Evolutionary conservation across 140 eudicot species (phyloP).

Genomic region (Flaveria floridana): DNA sequence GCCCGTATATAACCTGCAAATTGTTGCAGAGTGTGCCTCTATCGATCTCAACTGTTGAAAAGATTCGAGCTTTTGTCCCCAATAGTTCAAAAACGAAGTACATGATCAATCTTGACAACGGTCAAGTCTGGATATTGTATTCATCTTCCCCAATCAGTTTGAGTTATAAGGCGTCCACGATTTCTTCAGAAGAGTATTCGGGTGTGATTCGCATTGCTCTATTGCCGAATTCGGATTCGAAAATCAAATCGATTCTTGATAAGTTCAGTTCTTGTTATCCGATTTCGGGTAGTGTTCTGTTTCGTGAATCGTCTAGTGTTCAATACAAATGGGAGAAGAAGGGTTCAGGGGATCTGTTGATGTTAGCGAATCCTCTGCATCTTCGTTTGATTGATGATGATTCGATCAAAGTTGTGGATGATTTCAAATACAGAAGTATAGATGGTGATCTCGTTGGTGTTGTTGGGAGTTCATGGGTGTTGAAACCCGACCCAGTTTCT

Average conservation of each 20-base stretch:
- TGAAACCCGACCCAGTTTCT: constrained; percentile 62
- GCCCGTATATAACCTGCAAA: constrained; percentile 25
- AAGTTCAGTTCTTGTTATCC: constrained; percentile 76
- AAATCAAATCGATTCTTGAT: constrained; percentile 50
- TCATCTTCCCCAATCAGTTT: constrained; percentile 58
- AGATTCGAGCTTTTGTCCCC: constrained; percentile 32
- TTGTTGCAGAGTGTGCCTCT: constrained; percentile 4
- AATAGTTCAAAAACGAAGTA: constrained; percentile 48
- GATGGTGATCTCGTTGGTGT: constrained; percentile 91
- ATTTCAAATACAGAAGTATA: constrained; percentile 61
- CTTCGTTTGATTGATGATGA: constrained; percentile 41
- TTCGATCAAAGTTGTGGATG: constrained; percentile 30
- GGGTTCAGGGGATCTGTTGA: constrained; percentile 69
- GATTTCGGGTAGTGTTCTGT: constrained; percentile 51
- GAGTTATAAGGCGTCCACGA: constrained; percentile 36
- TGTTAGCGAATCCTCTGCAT: constrained; percentile 82
- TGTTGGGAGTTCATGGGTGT: constrained; percentile 76
- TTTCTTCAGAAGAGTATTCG: constrained; percentile 43
- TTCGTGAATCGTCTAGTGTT: constrained; percentile 23
- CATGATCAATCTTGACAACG: constrained; percentile 51
- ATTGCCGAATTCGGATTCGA: constrained; percentile 38
- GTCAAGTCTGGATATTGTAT: constrained; percentile 74
- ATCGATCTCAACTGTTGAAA: constrained; percentile 22
- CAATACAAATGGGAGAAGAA: constrained; percentile 25
- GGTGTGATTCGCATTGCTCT: constrained; percentile 65